Percentiles rank a stretch among this genome's conserved stretches.
These are phyloP conservation scores for Chenopodium suecicum DNA, from an alignment of 148 eudicot species.

Conservation along the genomic window DNA sequence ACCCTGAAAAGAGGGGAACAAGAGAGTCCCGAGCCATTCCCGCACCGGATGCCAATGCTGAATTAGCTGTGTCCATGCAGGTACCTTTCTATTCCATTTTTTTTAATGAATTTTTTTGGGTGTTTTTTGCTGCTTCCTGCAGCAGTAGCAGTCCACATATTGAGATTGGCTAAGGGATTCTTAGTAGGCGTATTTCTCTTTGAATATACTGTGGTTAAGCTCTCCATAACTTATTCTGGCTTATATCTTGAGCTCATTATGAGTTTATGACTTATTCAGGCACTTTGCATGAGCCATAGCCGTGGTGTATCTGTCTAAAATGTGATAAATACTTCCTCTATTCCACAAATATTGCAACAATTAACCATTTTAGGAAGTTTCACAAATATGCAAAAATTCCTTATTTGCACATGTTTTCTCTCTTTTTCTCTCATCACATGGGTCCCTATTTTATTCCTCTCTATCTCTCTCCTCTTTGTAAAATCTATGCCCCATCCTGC, in stretches of 20 bases:
- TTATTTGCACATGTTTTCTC: too few relatives aligned
- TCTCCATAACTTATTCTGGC: neutral
- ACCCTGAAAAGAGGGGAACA: conserved; percentile 57
- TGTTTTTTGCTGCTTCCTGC: conserved; percentile 10
- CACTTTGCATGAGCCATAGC: neutral
- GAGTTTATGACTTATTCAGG: neutral
- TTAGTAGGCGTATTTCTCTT: neutral
- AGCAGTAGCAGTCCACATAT: neutral
- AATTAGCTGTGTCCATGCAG: conserved; percentile 79
- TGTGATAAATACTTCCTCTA: neutral
- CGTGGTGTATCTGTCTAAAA: neutral
- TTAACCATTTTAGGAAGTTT: too few relatives aligned
- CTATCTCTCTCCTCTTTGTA: too few relatives aligned
- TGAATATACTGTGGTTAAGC: neutral
- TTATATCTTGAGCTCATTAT: neutral
- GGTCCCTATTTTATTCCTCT: too few relatives aligned
- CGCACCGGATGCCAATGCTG: conserved; percentile 96
- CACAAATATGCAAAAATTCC: too few relatives aligned
- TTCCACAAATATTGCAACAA: too few relatives aligned
- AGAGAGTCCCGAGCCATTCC: conserved; percentile 87
- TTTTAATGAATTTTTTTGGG: neutral
- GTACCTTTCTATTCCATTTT: conserved; percentile 27
- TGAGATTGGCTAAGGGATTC: neutral
- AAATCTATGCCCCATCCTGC: too few relatives aligned
- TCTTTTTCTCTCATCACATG: too few relatives aligned